Conservation (phyloP, 1,139 yeast genomes). For the Yamadazyma mexicana region DNA sequence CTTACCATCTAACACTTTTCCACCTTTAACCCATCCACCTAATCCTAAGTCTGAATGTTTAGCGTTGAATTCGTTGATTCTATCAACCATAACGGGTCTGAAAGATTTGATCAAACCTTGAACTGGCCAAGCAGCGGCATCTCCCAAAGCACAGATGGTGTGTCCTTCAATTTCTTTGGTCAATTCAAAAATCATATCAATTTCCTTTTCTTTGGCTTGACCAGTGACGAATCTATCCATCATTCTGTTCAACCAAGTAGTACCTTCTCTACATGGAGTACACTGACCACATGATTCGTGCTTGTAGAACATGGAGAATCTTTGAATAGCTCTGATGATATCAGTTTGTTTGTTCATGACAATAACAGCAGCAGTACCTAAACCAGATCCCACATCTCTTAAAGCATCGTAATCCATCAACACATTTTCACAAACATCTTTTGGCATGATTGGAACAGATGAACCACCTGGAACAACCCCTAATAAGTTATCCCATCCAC, state of each 20-base stretch:
- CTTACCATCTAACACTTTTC: conserved; percentile 62
- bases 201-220: conserved; percentile 76
- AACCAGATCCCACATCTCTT: conserved; percentile 80
- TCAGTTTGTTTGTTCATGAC: conserved; percentile 87
- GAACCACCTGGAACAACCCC: conserved; percentile 90
- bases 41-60: conserved; percentile 44
- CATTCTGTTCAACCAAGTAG: conserved; percentile 79
- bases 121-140: conserved; percentile 92
- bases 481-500: conserved; percentile 87
- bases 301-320: conserved; percentile 78
- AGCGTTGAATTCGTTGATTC: conserved; percentile 55
- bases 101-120: conserved; percentile 84
- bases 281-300: conserved; percentile 95
- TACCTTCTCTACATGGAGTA: conserved; percentile 94
- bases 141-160: conserved; percentile 88
- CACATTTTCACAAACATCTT: conserved; percentile 62
- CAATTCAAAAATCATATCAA: conserved; percentile 78
- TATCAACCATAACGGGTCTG: conserved; percentile 76
- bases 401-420: conserved; percentile 87
- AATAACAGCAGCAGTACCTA: conserved; percentile 90
- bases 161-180: conserved; percentile 87
- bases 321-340: conserved; percentile 79
- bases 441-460: conserved; percentile 79
- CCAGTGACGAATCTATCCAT: conserved; percentile 81
- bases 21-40: conserved; percentile 79